Percentiles rank a stretch among this genome's conserved stretches.
phyloP scores from a whole-genome alignment of 768 basidiomycete species.

The Pluteus cervinus region DNA sequence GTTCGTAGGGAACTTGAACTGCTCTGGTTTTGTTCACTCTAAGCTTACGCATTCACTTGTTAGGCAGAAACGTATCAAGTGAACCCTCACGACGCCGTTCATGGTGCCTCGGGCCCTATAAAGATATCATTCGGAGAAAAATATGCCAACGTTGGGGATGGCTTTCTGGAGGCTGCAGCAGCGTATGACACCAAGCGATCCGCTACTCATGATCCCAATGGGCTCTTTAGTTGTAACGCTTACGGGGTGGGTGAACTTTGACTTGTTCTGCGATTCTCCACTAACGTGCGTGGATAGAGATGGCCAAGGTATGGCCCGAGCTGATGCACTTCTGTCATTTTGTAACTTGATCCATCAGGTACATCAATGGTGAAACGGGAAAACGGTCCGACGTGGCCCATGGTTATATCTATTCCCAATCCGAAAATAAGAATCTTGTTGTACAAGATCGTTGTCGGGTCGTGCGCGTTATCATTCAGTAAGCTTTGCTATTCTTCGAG shows the following conservation, averaged over 20 bases:
- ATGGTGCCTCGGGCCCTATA: slow-evolving; percentile 46
- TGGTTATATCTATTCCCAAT: slow-evolving; percentile 42
- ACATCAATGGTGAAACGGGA: slow-evolving; percentile 43
- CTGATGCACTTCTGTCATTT: no score
- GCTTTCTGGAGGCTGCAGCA: slow-evolving; percentile 41
- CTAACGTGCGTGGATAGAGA: slow-evolving; percentile 24
- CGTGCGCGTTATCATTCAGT: slow-evolving; percentile 45
- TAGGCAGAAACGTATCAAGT: slow-evolving; percentile 37
- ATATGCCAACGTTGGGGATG: slow-evolving; percentile 32
- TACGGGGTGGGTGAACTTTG: slow-evolving; percentile 38
- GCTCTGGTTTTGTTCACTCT: no score
- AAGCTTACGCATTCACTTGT: background rate
- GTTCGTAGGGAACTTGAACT: slow-evolving; percentile 26
- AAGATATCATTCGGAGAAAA: slow-evolving; percentile 36
- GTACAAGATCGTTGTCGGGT: slow-evolving; percentile 35
- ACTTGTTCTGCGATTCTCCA: background rate
- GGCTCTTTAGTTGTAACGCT: slow-evolving; percentile 31
- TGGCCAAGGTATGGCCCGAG: slow-evolving; percentile 44
- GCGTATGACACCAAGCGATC: slow-evolving; percentile 42
- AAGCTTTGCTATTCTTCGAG: slow-evolving; percentile 5
- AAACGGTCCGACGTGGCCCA: slow-evolving; percentile 51
- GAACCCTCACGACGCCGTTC: slow-evolving; percentile 22
- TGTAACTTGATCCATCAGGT: slow-evolving; percentile 34
- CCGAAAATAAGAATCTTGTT: slow-evolving; percentile 33
- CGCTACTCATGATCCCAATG: slow-evolving; percentile 39